Percentiles rank a stretch among this genome's conserved stretches.
Evolutionary conservation across 352 stramenopile species (phyloP).

Genomic region (Globisporangium abappressorium): DNA sequence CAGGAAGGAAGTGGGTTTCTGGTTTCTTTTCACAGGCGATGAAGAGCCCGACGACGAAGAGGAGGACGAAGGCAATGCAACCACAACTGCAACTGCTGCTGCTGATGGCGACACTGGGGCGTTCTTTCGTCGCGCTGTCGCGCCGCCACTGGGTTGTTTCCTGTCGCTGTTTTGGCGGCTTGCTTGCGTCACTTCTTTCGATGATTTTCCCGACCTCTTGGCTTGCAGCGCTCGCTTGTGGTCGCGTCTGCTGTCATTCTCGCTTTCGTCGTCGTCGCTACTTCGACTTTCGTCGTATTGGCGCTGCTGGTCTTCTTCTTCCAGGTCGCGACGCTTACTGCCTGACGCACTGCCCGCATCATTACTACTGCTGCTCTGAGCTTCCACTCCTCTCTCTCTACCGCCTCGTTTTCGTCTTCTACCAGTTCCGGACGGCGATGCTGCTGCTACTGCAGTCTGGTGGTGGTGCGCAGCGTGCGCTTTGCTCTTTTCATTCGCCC

Average conservation of each 20-base stretch:
- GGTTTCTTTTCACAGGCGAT: not conserved
- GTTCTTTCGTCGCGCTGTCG: not conserved
- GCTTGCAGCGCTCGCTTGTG: not conserved
- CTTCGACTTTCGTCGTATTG: not conserved
- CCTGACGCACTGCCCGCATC: not conserved
- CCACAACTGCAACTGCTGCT: not conserved
- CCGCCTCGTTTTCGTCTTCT: too few species aligned
- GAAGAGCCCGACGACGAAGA: not conserved
- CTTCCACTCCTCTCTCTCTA: not conserved
- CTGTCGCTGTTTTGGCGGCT: not conserved
- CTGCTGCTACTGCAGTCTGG: not conserved
- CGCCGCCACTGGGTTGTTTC: not conserved
- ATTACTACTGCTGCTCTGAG: not conserved
- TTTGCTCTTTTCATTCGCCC: not conserved
- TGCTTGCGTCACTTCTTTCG: not conserved
- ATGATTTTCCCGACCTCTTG: not conserved
- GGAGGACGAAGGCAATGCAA: not conserved
- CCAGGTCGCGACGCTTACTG: not conserved
- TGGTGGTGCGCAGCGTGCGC: not conserved
- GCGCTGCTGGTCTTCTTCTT: not conserved
- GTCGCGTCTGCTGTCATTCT: not conserved
- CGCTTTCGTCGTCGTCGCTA: not conserved
- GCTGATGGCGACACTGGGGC: not conserved
- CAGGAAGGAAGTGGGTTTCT: conserved; percentile 11
- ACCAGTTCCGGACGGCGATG: not conserved